A percentile compares a stretch with the other conserved stretches of the same genome.
phyloP scores from a whole-genome alignment of 2,329 filamentous ascomycete genomes.

The Neofusicoccum laricinum region DNA sequence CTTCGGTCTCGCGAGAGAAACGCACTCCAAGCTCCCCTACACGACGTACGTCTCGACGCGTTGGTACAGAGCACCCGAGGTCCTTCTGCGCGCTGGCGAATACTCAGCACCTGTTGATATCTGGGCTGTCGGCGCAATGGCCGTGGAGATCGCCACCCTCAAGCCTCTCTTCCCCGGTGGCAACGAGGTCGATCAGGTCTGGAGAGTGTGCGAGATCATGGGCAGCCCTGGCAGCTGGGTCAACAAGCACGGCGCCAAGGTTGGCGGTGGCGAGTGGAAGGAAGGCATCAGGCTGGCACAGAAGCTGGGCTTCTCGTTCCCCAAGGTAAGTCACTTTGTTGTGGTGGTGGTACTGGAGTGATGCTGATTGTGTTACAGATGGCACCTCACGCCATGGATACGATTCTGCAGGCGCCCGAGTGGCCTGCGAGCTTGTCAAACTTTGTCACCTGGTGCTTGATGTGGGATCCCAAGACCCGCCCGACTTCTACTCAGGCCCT shows the following conservation, averaged over 20 bases:
- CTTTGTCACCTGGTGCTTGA: constrained; percentile 97
- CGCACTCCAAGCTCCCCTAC: constrained; percentile 92
- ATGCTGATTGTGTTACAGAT: constrained; percentile 56
- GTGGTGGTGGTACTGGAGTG: not conserved
- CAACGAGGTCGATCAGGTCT: constrained; percentile 98
- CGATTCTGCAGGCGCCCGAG: constrained; percentile 82
- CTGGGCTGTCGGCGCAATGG: constrained; percentile 98
- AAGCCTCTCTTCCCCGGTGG: constrained; percentile 96
- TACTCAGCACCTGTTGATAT: constrained; percentile 98
- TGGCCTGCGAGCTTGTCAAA: constrained; percentile 86
- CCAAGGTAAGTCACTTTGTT: constrained; percentile 55
- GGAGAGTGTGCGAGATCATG: constrained; percentile 99
- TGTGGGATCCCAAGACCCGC: constrained; percentile 94
- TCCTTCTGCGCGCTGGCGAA: constrained; percentile 87
- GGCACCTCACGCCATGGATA: constrained; percentile 95
- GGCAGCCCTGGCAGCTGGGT: constrained; percentile 98
- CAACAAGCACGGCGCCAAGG: constrained; percentile 79
- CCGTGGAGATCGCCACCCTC: constrained; percentile 91
- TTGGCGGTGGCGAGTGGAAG: constrained; percentile 96
- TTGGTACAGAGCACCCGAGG: constrained; percentile 93
- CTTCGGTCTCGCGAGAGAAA: constrained; percentile 95
- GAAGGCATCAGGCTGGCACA: constrained; percentile 89
- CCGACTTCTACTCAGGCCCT: constrained; percentile 93
- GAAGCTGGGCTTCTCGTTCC: constrained; percentile 97
- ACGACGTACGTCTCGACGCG: constrained; percentile 97